Conservation (phyloP, 2,329 filamentous ascomycete genomes). For the Arachnomyces sp. region DNA sequence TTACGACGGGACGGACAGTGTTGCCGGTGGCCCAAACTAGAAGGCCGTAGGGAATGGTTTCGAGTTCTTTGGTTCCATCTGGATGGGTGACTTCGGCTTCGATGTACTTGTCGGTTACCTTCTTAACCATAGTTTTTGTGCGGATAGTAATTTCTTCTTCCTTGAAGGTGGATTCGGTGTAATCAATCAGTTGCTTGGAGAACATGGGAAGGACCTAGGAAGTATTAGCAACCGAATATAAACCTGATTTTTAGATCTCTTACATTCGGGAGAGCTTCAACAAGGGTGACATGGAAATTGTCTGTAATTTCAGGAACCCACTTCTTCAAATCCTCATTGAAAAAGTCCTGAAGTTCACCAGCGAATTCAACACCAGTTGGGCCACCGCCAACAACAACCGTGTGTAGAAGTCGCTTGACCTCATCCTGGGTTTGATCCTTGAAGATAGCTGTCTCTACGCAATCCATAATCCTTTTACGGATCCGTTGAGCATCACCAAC, state of each 20-base stretch:
- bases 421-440: slow-evolving; percentile 88
- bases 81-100: slow-evolving; percentile 78
- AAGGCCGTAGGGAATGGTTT: slow-evolving; percentile 85
- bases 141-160: slow-evolving; percentile 97
- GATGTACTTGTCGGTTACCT: slow-evolving; percentile 84
- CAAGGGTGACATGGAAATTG: slow-evolving; percentile 94
- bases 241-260: slow-evolving; percentile 5
- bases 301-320: slow-evolving; percentile 92
- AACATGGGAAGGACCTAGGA: slow-evolving; percentile 79
- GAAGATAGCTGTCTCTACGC: slow-evolving; percentile 96
- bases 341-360: slow-evolving; percentile 97
- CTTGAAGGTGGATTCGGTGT: slow-evolving; percentile 98
- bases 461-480: slow-evolving; percentile 99
- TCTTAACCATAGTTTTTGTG: slow-evolving; percentile 99
- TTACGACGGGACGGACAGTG: slow-evolving; percentile 78
- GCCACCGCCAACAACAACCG: slow-evolving; percentile 91
- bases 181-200: slow-evolving; percentile 98
- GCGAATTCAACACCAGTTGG: slow-evolving; percentile 98
- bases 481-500: slow-evolving; percentile 93
- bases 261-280: slow-evolving; percentile 90
- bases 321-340: slow-evolving; percentile 96
- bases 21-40: slow-evolving; percentile 99
- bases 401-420: slow-evolving; percentile 88
- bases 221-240: background rate
- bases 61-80: slow-evolving; percentile 73